Percentiles rank a stretch among this genome's conserved stretches.
Conservation (phyloP, 352 stramenopile species). For the Phytophthora tentaculata region DNA sequence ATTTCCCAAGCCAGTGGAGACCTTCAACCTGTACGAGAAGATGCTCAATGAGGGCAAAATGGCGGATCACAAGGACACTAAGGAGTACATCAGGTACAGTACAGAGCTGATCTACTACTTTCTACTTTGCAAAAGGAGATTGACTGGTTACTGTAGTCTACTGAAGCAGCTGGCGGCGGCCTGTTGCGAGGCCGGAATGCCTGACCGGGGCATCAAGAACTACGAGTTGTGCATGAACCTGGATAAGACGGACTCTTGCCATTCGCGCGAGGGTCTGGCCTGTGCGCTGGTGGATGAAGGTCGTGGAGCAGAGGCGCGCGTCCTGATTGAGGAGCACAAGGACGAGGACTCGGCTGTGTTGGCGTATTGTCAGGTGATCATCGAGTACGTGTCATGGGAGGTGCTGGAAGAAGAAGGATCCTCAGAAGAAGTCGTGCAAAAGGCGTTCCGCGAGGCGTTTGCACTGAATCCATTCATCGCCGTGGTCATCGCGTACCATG, state of each 20-base stretch:
- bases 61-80: conserved; percentile 64
- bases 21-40: conserved; percentile 75
- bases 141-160: conserved; percentile 17
- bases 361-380: conserved; percentile 83
- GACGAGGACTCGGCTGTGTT: conserved; percentile 66
- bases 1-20: conserved; percentile 76
- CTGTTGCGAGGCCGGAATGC: conserved; percentile 75
- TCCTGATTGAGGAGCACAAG: conserved; percentile 69
- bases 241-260: conserved; percentile 65
- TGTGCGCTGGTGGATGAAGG: conserved; percentile 86
- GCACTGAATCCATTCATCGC: conserved; percentile 84
- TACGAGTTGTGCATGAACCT: conserved; percentile 84
- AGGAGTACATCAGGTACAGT: conserved; percentile 69
- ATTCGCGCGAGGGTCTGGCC: conserved; percentile 70
- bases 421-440: conserved; percentile 77
- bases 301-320: conserved; percentile 70
- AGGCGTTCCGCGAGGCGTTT: conserved; percentile 74
- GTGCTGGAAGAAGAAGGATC: conserved; percentile 84
- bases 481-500: conserved; percentile 79
- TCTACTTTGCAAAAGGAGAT: neutral
- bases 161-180: conserved; percentile 77
- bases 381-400: conserved; percentile 91
- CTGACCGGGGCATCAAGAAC: conserved; percentile 79
- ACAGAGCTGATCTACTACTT: neutral
- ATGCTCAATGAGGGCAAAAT: conserved; percentile 58